A percentile compares a stretch with the other conserved stretches of the same genome.
These are phyloP conservation scores for Pseudohalonectria lignicola DNA, from an alignment of 2,329 filamentous ascomycete genomes.

Conservation along the genomic window DNA sequence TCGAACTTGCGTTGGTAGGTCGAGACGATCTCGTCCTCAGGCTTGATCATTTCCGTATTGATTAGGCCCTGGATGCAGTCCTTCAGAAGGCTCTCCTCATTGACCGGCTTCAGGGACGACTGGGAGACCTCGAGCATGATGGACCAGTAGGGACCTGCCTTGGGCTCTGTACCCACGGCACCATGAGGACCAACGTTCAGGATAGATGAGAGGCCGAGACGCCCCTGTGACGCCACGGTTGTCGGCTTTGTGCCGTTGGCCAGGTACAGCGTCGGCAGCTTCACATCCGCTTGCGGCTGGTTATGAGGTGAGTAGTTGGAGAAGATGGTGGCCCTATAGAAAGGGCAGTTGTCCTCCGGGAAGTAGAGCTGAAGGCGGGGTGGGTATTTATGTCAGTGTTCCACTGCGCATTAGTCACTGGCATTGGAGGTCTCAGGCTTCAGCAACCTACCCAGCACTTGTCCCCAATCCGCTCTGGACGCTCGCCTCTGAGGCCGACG, in stretches of 20 bases:
- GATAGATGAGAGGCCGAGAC: too few relatives aligned
- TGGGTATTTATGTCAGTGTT: background rate
- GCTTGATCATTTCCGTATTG: conserved; percentile 93
- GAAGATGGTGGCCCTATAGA: conserved; percentile 99
- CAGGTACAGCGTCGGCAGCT: conserved; percentile 77
- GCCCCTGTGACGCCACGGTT: conserved; percentile 41
- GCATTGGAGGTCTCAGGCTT: too few relatives aligned
- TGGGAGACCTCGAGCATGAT: conserved; percentile 99
- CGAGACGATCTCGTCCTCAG: conserved; percentile 88
- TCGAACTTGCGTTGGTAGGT: conserved; percentile 98
- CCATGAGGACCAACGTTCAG: too few relatives aligned
- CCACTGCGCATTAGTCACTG: background rate
- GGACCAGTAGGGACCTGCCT: conserved; percentile 96
- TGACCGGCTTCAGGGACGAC: conserved; percentile 88
- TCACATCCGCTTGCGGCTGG: conserved; percentile 72
- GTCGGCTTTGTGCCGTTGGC: conserved; percentile 75
- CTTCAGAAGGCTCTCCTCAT: conserved; percentile 71
- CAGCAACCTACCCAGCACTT: conserved; percentile 91
- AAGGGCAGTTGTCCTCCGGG: conserved; percentile 96
- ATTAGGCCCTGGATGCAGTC: conserved; percentile 93
- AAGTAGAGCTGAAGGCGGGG: conserved; percentile 69
- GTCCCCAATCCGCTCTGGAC: conserved; percentile 93
- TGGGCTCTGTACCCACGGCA: too few relatives aligned
- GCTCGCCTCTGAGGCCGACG: conserved; percentile 82
- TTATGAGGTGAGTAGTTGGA: conserved; percentile 99